These are phyloP conservation scores for Mycena kentingensis DNA, from an alignment of 768 basidiomycete genomes.

Conservation along the genomic window DNA sequence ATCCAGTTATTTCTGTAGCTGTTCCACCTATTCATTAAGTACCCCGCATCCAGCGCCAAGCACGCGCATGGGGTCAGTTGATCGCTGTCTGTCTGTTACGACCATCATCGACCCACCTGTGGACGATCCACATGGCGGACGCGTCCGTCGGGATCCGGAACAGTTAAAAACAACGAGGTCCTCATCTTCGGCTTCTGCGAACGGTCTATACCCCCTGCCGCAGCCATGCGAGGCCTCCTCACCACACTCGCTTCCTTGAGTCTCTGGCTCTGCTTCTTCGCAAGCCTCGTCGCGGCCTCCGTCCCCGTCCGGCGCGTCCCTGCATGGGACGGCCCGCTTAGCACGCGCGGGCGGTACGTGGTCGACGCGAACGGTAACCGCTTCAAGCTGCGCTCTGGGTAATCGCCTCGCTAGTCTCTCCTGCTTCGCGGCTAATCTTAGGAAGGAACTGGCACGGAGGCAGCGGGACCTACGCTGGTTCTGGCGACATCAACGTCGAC, in stretches of 20 bases:
- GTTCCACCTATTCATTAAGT: no score
- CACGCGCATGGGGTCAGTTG: no score
- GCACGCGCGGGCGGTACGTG: constrained; percentile 17
- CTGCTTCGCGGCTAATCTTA: no score
- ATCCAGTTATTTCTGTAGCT: no score
- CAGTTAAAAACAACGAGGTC: neutral
- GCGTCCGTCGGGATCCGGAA: no score
- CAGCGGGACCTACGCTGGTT: constrained; percentile 15
- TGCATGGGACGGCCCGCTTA: constrained; percentile 12
- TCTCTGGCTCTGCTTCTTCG: neutral
- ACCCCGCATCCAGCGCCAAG: no score
- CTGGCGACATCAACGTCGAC: constrained; percentile 17
- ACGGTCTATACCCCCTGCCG: neutral
- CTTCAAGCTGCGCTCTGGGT: constrained; percentile 11
- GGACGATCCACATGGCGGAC: neutral
- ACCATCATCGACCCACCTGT: neutral
- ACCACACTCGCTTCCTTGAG: neutral
- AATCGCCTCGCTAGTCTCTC: no score
- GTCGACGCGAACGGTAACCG: constrained; percentile 15
- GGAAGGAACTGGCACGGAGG: constrained; percentile 17
- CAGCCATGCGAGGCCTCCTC: neutral
- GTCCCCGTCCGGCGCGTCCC: neutral
- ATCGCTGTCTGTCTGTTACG: neutral
- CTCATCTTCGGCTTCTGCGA: neutral
- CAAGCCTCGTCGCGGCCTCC: neutral